These are phyloP conservation scores for Polysphondylium violaceum DNA, from an alignment of 78 protist species.

Conservation along the genomic window DNA sequence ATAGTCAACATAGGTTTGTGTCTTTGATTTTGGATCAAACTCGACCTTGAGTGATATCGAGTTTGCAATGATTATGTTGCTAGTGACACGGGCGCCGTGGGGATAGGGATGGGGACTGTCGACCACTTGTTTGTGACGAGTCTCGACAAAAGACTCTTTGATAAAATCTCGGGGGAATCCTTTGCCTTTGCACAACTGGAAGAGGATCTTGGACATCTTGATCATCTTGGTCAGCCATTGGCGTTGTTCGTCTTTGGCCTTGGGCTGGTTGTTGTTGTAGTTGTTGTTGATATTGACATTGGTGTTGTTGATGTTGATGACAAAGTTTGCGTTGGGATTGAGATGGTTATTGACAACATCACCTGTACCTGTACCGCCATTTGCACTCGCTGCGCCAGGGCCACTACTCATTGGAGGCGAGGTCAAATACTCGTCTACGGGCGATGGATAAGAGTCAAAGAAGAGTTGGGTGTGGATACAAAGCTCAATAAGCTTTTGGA, in stretches of 20 bases:
- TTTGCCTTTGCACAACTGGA: conserved; percentile 31
- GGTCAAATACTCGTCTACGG: background rate
- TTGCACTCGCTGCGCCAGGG: background rate
- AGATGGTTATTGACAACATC: background rate
- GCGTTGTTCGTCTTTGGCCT: conserved; percentile 11
- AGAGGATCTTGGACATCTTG: conserved; percentile 4
- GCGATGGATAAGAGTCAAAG: background rate
- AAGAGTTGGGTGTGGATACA: conserved; percentile 38
- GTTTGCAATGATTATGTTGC: conserved; percentile 32
- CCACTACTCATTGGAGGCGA: background rate
- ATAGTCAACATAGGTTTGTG: conserved; percentile 78
- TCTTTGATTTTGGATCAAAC: conserved; percentile 72
- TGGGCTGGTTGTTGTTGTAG: background rate
- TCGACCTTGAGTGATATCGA: conserved; percentile 44
- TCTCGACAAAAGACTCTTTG: conserved; percentile 48
- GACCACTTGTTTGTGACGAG: conserved; percentile 24
- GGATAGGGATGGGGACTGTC: conserved; percentile 79
- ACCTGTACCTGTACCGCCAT: background rate
- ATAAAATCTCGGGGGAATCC: conserved; percentile 63
- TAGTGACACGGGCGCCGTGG: conserved; percentile 54
- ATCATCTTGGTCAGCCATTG: background rate
- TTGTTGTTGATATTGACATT: conserved; percentile 15
- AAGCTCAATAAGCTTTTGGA: conserved; percentile 55
- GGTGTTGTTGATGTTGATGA: conserved; percentile 3
- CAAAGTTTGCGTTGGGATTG: background rate